A percentile compares a stretch with the other conserved stretches of the same genome.
Evolutionary conservation across 176 grass and related monocot genomes (phyloP).

Genomic region (Bonia amplexicaulis): DNA sequence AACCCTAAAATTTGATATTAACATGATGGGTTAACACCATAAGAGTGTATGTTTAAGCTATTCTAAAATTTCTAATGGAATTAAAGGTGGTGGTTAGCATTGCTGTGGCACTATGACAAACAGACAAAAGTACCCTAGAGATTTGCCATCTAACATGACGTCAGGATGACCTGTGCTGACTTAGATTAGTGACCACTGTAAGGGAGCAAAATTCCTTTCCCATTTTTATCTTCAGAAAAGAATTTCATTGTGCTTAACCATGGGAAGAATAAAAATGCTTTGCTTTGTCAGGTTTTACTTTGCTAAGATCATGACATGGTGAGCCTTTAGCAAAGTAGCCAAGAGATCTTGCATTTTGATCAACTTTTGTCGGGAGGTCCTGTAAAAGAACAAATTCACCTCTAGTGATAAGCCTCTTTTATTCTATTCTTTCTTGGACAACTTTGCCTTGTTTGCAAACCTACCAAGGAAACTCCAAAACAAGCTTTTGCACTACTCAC

Average conservation of each 20-base stretch:
- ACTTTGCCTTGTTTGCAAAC: constrained; percentile 12
- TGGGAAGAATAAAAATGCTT: neutral
- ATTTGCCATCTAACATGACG: neutral
- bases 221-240: neutral
- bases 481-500: neutral
- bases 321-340: neutral
- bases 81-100: neutral
- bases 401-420: neutral
- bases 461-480: constrained; percentile 2
- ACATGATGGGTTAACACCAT: neutral
- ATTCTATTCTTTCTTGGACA: neutral
- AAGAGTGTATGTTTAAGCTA: neutral
- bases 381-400: neutral
- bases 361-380: neutral
- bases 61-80: neutral
- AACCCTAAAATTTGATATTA: neutral
- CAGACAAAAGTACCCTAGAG: neutral
- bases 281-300: neutral
- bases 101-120: neutral
- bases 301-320: neutral
- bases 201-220: neutral
- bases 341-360: neutral
- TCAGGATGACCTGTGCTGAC: constrained; percentile 20
- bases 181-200: neutral
- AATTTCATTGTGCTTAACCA: neutral